Evolutionary conservation across 2,329 filamentous ascomycete species (phyloP).

Genomic region (Pestalotiopsis sp.): DNA sequence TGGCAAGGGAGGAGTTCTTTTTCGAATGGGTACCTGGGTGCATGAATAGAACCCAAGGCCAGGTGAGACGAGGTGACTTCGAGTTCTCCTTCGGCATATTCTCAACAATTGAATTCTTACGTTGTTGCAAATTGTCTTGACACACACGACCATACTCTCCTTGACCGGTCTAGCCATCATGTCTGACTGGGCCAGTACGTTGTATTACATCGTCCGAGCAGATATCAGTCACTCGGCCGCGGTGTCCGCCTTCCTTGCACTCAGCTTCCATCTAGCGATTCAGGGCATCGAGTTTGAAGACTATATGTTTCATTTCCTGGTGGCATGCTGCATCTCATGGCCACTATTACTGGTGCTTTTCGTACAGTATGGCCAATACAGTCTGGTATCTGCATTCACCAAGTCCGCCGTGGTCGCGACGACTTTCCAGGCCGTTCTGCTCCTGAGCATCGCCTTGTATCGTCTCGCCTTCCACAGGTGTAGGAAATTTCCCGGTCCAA

Average conservation of each 20-base stretch:
- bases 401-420: neutral
- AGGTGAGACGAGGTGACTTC: too few relatives aligned
- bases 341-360: neutral
- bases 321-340: neutral
- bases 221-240: neutral
- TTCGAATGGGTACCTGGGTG: too few relatives aligned
- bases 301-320: neutral
- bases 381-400: neutral
- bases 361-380: neutral
- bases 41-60: too few relatives aligned
- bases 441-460: conserved; percentile 37
- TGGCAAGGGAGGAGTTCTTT: too few relatives aligned
- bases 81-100: too few relatives aligned
- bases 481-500: conserved; percentile 42
- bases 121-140: neutral
- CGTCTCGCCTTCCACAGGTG: conserved; percentile 42
- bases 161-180: neutral
- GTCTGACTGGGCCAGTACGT: neutral
- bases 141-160: neutral
- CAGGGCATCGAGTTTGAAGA: neutral
- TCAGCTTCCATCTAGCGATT: neutral
- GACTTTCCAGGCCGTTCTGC: conserved; percentile 19
- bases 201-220: neutral
- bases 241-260: neutral
- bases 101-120: too few relatives aligned